Conservation (phyloP, 345 rosid genomes). For the Eucalyptus pauciflora region DNA sequence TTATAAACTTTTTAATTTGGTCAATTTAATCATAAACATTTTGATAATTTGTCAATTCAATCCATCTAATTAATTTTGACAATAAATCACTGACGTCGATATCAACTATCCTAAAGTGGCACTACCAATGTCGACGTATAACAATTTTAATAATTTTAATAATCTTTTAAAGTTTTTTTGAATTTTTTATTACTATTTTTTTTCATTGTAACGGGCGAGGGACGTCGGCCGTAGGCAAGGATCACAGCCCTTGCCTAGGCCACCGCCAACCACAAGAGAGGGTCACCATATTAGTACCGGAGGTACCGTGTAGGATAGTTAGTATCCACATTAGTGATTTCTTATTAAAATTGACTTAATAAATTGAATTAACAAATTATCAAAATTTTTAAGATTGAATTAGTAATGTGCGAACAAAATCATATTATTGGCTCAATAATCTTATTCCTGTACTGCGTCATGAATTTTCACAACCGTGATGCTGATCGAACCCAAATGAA, state of each 20-base stretch:
- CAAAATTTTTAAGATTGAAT: neutral
- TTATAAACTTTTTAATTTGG: accelerated
- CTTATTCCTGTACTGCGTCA: neutral
- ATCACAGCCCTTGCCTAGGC: neutral
- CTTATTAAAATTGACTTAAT: accelerated
- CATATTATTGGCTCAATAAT: neutral
- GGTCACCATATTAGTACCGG: accelerated
- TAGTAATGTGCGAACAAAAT: neutral
- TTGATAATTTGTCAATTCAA: accelerated
- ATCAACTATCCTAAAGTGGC: accelerated
- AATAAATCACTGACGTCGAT: accelerated
- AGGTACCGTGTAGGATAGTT: accelerated
- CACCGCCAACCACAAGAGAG: neutral
- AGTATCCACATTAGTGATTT: accelerated
- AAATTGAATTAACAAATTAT: too few species aligned
- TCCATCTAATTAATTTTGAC: too few species aligned
- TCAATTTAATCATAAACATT: accelerated
- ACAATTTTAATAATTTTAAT: too few species aligned
- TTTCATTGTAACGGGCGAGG: accelerated
- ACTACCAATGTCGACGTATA: neutral
- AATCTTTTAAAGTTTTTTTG: too few species aligned
- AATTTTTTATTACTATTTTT: too few species aligned
- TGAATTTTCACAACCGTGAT: neutral
- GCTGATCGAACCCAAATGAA: neutral
- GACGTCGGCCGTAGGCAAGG: accelerated